phyloP scores from a whole-genome alignment of 2,329 filamentous ascomycete genomes.

The Dothideomycetes sp. region DNA sequence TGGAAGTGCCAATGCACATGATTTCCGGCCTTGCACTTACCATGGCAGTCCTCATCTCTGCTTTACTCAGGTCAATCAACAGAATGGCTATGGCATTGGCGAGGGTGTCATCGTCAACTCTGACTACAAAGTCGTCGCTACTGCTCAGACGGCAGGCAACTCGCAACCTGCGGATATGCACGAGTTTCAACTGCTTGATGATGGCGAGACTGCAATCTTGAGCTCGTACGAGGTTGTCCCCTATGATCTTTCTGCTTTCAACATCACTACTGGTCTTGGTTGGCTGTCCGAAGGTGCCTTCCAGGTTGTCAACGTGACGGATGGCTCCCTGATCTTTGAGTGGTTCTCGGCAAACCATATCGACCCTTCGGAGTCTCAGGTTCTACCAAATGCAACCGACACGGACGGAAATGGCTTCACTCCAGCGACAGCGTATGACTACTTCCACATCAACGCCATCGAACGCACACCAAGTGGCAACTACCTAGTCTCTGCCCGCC shows the following conservation, averaged over 20 bases:
- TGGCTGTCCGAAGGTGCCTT: constrained; percentile 30
- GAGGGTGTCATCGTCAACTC: constrained; percentile 36
- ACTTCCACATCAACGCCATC: constrained; percentile 45
- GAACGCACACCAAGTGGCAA: constrained; percentile 37
- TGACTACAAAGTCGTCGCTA: constrained; percentile 32
- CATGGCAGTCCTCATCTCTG: constrained; percentile 32
- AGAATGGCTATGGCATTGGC: constrained; percentile 33
- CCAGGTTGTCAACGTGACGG: constrained; percentile 33
- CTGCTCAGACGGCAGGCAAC: constrained; percentile 20
- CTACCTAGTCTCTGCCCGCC: constrained; percentile 42
- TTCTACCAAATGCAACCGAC: constrained; percentile 23
- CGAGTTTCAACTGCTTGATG: constrained; percentile 31
- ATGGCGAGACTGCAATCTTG: constrained; percentile 21
- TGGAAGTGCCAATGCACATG: constrained; percentile 32
- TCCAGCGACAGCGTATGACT: constrained; percentile 35
- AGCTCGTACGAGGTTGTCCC: constrained; percentile 16
- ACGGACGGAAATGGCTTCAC: constrained; percentile 30
- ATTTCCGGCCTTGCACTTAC: constrained; percentile 34
- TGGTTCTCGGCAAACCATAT: constrained; percentile 45
- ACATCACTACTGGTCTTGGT: constrained; percentile 25
- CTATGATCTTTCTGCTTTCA: constrained; percentile 28
- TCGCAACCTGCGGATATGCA: constrained; percentile 30
- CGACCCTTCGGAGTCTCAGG: constrained; percentile 29
- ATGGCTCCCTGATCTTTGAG: constrained; percentile 43
- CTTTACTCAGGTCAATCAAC: constrained; percentile 34